Evolutionary conservation across 2,329 filamentous ascomycete species (phyloP).

Genomic region (Verticillium albo-atrum): DNA sequence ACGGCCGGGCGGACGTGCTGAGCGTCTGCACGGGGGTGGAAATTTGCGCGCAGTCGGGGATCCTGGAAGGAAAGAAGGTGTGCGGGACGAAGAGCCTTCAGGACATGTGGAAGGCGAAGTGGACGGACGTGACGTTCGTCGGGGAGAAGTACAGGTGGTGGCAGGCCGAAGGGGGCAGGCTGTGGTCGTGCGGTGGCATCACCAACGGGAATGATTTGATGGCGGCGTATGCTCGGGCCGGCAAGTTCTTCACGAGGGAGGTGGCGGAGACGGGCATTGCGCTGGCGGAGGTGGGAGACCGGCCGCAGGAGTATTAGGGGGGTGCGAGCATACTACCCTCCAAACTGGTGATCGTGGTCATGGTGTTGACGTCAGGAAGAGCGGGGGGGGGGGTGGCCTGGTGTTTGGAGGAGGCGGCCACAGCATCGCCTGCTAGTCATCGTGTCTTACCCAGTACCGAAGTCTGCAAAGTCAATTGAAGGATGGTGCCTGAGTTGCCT

Average conservation of each 20-base stretch:
- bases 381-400: too few relatives aligned
- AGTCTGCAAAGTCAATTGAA: too few relatives aligned
- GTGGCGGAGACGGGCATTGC: conserved; percentile 38
- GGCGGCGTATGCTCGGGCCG: conserved; percentile 41
- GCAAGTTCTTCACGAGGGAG: conserved; percentile 34
- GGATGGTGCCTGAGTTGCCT: too few relatives aligned
- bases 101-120: conserved; percentile 29
- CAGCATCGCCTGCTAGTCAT: too few relatives aligned
- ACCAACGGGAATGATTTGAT: conserved; percentile 55
- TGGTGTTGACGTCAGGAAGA: too few relatives aligned
- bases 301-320: conserved; percentile 36
- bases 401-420: too few relatives aligned
- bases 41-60: conserved; percentile 42
- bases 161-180: conserved; percentile 40
- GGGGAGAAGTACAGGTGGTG: conserved; percentile 44
- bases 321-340: conserved; percentile 11
- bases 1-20: conserved; percentile 39
- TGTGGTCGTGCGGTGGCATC: conserved; percentile 50
- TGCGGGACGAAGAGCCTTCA: conserved; percentile 44
- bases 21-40: conserved; percentile 48
- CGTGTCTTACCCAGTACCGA: too few relatives aligned
- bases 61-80: conserved; percentile 38
- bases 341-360: conserved; percentile 11
- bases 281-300: conserved; percentile 45
- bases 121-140: conserved; percentile 33